A percentile compares a stretch with the other conserved stretches of the same genome.
These are phyloP conservation scores for Kwoniella sp. DNA, from an alignment of 768 basidiomycete species.

Conservation along the genomic window DNA sequence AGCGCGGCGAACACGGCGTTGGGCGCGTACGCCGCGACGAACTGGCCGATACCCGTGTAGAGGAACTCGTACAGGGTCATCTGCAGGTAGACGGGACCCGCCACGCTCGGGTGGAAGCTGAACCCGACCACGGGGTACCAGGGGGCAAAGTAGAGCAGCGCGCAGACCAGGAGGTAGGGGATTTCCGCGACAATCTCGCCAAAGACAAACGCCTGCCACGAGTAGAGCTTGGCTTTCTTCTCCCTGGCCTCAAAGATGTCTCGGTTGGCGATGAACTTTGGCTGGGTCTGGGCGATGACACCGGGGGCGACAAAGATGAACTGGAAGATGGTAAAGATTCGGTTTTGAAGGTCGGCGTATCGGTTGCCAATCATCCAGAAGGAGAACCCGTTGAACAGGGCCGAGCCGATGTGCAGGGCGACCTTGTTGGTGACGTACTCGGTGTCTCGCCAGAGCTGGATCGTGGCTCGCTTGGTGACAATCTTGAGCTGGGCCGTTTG, in stretches of 20 bases:
- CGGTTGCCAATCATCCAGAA: conserved; percentile 39
- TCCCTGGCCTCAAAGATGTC: conserved; percentile 45
- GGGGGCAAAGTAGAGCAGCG: conserved; percentile 37
- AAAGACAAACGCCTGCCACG: conserved; percentile 38
- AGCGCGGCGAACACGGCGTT: conserved; percentile 42
- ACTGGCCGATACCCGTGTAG: conserved; percentile 47
- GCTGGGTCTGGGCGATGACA: conserved; percentile 72
- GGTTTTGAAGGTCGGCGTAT: conserved; percentile 32
- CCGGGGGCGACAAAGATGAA: conserved; percentile 53
- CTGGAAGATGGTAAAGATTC: conserved; percentile 53
- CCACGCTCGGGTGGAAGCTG: conserved; percentile 33
- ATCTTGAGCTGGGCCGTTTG: conserved; percentile 57
- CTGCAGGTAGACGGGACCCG: conserved; percentile 45
- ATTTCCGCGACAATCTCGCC: conserved; percentile 39
- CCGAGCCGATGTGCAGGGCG: conserved; percentile 18
- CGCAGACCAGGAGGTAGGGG: conserved; percentile 35
- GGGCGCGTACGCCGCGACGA: conserved; percentile 46
- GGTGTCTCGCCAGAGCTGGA: conserved; percentile 57
- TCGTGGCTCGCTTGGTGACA: conserved; percentile 43
- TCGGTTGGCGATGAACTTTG: conserved; percentile 70
- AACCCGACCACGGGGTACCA: conserved; percentile 45
- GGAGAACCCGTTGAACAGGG: conserved; percentile 29
- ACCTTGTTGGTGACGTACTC: conserved; percentile 51
- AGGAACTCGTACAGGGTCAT: conserved; percentile 48
- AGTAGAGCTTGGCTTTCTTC: conserved; percentile 41